Evolutionary conservation across 2,329 filamentous ascomycete genomes (phyloP).

Genomic region (Colletotrichum somersetense): DNA sequence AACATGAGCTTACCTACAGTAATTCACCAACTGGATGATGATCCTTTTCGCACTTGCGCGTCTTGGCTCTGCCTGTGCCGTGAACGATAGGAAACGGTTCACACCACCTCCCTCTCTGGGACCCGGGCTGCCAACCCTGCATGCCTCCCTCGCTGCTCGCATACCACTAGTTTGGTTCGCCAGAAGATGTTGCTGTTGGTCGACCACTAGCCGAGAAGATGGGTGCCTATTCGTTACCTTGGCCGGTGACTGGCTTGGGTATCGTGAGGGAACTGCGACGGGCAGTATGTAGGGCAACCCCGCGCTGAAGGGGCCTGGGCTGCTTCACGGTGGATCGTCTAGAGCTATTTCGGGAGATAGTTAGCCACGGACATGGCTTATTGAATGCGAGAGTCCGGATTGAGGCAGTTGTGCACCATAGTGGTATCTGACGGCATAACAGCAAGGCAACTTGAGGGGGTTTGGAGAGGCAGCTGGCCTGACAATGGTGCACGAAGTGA

Average conservation of each 20-base stretch:
- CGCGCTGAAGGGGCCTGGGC: constrained; percentile 4
- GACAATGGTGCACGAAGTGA: neutral
- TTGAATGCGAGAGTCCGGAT: neutral
- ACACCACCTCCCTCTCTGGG: constrained; percentile 13
- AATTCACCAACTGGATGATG: neutral
- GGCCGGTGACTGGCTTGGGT: constrained; percentile 26
- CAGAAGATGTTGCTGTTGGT: neutral
- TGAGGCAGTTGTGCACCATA: neutral
- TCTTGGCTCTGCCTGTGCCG: neutral
- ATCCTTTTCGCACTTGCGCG: constrained; percentile 27
- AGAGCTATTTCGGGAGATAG: neutral
- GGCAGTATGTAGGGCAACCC: constrained; percentile 14
- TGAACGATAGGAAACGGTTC: constrained; percentile 11
- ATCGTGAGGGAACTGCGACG: neutral
- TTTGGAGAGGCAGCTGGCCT: neutral
- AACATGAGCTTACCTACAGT: constrained; percentile 13
- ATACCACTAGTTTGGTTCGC: constrained; percentile 16
- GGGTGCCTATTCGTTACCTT: constrained; percentile 17
- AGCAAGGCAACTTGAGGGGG: neutral
- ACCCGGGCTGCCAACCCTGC: neutral
- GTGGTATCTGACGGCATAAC: neutral
- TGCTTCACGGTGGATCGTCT: constrained; percentile 11
- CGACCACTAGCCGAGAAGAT: constrained; percentile 10
- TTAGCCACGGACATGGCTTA: neutral
- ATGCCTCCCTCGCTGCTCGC: constrained; percentile 4